These are phyloP conservation scores for Neocatenulostroma microsporum DNA, from an alignment of 2,329 filamentous ascomycete genomes.

Conservation along the genomic window DNA sequence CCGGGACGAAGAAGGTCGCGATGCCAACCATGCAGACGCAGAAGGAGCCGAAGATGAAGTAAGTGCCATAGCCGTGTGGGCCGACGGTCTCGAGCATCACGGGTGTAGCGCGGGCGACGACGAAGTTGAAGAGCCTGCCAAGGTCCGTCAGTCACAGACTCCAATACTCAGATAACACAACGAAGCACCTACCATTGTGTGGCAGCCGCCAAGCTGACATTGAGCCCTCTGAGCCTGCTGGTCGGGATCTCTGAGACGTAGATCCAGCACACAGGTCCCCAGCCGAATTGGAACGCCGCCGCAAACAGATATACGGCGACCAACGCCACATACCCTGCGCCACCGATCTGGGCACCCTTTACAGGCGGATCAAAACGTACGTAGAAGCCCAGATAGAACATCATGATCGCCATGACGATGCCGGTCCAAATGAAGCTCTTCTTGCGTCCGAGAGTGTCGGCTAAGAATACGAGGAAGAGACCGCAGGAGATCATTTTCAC, in stretches of 20 bases:
- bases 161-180: neutral
- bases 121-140: constrained; percentile 63
- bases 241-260: constrained; percentile 63
- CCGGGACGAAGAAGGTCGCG: constrained; percentile 59
- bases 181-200: constrained; percentile 41
- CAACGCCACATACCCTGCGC: constrained; percentile 62
- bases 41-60: constrained; percentile 62
- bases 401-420: constrained; percentile 39
- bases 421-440: constrained; percentile 39
- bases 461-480: constrained; percentile 62
- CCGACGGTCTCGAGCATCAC: constrained; percentile 57
- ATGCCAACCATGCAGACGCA: constrained; percentile 59
- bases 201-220: constrained; percentile 59
- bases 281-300: constrained; percentile 55
- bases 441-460: constrained; percentile 63
- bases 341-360: constrained; percentile 47
- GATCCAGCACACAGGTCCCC: constrained; percentile 66
- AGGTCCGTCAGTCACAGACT: neutral
- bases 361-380: constrained; percentile 55
- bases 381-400: constrained; percentile 56
- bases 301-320: constrained; percentile 67
- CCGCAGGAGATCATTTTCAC: constrained; percentile 60
- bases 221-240: constrained; percentile 56
- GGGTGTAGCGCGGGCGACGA: constrained; percentile 59
- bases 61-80: constrained; percentile 48